Evolutionary conservation across 2,329 filamentous ascomycete genomes (phyloP).

Genomic region (Pyricularia pennisetigena): DNA sequence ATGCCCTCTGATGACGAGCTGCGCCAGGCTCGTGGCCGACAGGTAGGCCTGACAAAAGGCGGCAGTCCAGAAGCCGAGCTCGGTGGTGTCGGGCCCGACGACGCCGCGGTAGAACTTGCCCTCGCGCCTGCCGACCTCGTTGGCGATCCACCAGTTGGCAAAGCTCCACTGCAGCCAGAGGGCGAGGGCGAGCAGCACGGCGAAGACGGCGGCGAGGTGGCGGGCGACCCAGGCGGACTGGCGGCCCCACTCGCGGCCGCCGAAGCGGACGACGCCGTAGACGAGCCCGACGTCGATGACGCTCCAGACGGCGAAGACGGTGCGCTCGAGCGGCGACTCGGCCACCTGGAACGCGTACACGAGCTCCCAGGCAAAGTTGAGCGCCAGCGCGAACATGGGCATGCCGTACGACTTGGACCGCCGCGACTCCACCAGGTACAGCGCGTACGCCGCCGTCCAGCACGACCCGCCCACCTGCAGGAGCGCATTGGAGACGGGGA

Average conservation of each 20-base stretch:
- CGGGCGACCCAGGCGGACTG: not conserved
- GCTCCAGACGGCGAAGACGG: slow-evolving; percentile 2
- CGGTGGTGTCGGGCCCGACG: slow-evolving; percentile 34
- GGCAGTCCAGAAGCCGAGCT: slow-evolving; percentile 38
- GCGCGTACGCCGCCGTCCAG: slow-evolving; percentile 2
- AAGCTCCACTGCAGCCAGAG: slow-evolving; percentile 1
- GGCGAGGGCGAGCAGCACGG: not conserved
- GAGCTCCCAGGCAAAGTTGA: slow-evolving; percentile 5
- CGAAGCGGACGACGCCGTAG: slow-evolving; percentile 1
- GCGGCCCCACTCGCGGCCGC: not conserved
- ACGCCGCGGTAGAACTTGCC: slow-evolving; percentile 32
- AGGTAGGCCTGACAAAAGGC: not conserved
- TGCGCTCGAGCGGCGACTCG: slow-evolving; percentile 3
- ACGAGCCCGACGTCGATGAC: slow-evolving; percentile 4
- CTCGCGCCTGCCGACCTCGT: slow-evolving; percentile 19
- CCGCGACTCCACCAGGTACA: slow-evolving; percentile 4
- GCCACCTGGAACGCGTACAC: slow-evolving; percentile 4
- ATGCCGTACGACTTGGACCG: slow-evolving; percentile 3
- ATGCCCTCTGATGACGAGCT: slow-evolving; percentile 32
- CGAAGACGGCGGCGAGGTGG: not conserved
- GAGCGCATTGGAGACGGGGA: not conserved
- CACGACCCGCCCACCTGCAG: not conserved
- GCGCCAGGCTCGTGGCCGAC: slow-evolving; percentile 22
- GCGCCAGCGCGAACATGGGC: slow-evolving; percentile 2
- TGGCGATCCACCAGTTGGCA: not conserved